A percentile compares a stretch with the other conserved stretches of the same genome.
phyloP scores from a whole-genome alignment of 129 eudicot species.

The Tagetes erecta region DNA sequence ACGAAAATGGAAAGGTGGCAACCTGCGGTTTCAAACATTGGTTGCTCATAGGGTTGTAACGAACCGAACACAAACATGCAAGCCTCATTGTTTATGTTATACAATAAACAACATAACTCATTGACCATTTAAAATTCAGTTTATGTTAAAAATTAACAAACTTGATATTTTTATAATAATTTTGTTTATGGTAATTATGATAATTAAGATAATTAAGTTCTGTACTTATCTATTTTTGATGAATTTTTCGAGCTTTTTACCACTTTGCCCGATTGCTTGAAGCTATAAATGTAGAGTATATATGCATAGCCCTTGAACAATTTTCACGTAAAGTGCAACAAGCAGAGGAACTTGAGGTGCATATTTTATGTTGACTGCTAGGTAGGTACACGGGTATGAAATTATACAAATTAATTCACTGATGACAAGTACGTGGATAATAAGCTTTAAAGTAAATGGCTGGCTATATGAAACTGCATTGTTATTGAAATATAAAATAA shows the following conservation, averaged over 20 bases:
- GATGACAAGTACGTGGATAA: background rate
- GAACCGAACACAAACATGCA: no score
- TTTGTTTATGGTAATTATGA: no score
- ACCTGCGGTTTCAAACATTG: no score
- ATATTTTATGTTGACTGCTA: slow-evolving; percentile 52
- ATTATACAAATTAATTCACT: background rate
- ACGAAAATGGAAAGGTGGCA: no score
- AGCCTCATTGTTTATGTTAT: no score
- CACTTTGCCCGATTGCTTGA: slow-evolving; percentile 55
- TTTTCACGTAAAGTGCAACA: slow-evolving; percentile 56
- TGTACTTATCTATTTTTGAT: no score
- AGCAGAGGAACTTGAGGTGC: slow-evolving; percentile 74
- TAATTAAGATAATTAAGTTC: no score
- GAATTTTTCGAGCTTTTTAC: slow-evolving; percentile 32
- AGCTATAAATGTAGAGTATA: slow-evolving; percentile 57
- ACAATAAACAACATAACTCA: no score
- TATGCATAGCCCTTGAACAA: slow-evolving; percentile 45
- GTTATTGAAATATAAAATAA: background rate
- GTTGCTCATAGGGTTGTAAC: no score
- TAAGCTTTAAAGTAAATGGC: background rate
- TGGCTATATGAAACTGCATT: background rate
- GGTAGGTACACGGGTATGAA: slow-evolving; percentile 53
- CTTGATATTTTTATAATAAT: no score
- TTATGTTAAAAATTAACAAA: no score
- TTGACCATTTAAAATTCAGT: no score